Evolutionary conservation across 1,284 basidiomycete species (phyloP).

Genomic region (Pseudozyma sp.): DNA sequence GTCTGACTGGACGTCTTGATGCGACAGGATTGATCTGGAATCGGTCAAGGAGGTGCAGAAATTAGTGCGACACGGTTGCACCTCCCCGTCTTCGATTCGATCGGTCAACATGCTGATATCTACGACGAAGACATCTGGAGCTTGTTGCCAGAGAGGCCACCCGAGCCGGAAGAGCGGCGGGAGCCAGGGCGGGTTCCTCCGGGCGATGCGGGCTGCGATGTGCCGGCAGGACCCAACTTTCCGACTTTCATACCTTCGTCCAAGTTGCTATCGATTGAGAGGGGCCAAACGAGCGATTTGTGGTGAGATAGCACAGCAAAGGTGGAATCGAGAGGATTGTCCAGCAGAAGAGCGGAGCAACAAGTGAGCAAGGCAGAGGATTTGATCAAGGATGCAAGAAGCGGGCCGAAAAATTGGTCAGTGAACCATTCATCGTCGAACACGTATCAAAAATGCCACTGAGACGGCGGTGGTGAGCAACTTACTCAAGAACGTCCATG

Average conservation of each 20-base stretch:
- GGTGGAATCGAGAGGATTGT: too few relatives aligned
- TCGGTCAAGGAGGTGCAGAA: background rate
- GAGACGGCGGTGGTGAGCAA: background rate
- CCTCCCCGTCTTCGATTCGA: background rate
- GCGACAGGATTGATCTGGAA: background rate
- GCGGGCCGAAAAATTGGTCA: background rate
- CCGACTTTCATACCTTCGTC: slow-evolving; percentile 60
- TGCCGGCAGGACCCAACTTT: slow-evolving; percentile 64
- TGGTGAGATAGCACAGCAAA: too few relatives aligned
- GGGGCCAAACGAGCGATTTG: slow-evolving; percentile 7
- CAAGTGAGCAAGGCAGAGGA: background rate
- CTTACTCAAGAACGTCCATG: slow-evolving; percentile 54
- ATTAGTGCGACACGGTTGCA: background rate
- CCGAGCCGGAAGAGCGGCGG: slow-evolving; percentile 59
- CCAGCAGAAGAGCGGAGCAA: background rate
- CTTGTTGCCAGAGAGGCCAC: slow-evolving; percentile 63
- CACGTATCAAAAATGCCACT: background rate
- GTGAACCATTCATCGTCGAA: too few relatives aligned
- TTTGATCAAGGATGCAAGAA: background rate
- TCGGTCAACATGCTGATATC: background rate
- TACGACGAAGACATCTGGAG: slow-evolving; percentile 57
- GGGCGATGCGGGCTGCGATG: slow-evolving; percentile 62
- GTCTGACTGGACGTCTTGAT: slow-evolving; percentile 1
- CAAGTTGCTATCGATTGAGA: slow-evolving; percentile 1
- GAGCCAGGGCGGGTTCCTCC: slow-evolving; percentile 59